Evolutionary conservation across 139 green algal genomes (phyloP), one percentile per base, ranked within the genome.

Genomic region (Coelastrella sp.): DNA sequence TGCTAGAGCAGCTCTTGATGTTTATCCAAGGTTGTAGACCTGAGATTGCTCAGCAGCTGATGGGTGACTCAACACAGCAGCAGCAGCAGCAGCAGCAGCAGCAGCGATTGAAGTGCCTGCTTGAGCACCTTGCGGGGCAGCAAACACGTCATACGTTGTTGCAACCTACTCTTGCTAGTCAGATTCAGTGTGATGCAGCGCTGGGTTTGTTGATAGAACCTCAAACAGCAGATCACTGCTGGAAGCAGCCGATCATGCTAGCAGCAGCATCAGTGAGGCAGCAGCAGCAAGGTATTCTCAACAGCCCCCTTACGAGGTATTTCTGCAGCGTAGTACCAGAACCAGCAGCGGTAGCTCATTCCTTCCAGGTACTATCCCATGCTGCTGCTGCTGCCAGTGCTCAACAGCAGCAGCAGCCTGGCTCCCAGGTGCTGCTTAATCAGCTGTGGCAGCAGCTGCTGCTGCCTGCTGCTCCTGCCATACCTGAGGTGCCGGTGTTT

Each of bases 11-110:
- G n/a, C n/a, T n/a, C n/a, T n/a, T n/a, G n/a, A n/a, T n/a, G n/a
- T n/a, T n/a, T n/a, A n/a, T 81, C 19, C 48, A 48, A 21, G 73
- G 73, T 34, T 34, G 66, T 2, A 67, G 25, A 34, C 48, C 73
- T 51, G 30, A 21, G 32, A 45, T 81, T 9, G 73, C 73, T 11
- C 27, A 41, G 41, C 73, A 81, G 50, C 50, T 81, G 48, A 45
- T 81, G 6, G 73, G 50, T 2, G 19, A 13, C 25, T 7, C 45
- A 8, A 30, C 40, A 34, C 73, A 81, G 72, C 71, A 64, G 30
- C 74, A 81, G 72, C 72, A 79, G 72, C 72, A 66, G n/a, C n/a
- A n/a, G n/a, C n/a, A n/a, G n/a, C n/a, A n/a, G 45, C 72, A 66
- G 53, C 75, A 40, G 45, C 45, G 11, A 11, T 11, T 8, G 45